Base-by-base conservation (phyloP, 2,329 filamentous ascomycete genomes). In the Beauveria rudraprayagi region DNA sequence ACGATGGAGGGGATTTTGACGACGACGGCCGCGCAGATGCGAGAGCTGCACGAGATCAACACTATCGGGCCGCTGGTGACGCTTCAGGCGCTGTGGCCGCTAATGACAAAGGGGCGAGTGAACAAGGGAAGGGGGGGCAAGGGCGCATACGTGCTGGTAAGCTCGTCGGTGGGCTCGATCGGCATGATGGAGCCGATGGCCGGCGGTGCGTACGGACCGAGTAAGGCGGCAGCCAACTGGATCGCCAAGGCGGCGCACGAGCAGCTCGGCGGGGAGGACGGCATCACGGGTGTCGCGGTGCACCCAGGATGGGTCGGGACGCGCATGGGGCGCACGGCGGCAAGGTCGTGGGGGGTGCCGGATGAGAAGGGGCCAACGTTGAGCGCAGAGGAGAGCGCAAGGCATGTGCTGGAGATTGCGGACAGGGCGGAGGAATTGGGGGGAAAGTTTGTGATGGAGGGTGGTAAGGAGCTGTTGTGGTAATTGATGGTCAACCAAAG, bases 41-140 rank as follows among this genome's bases (percentile, higher is more conserved):
- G 70, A 7, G 63, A 71, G 1, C 71, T 77, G 8, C 72, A 80
- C 61, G 70, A 78, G 9, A 68, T 77, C 50, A 83, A 83, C 64
- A 71, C 76, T 0, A 70, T 78, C 24, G 73, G 70, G 1, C 74
- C 75, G 0, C 63, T 77, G 3, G 65, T 67, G 14, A 67, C 76
- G 0, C 71, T 69, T 53, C 73, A 75, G 58, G 76, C 72, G 0
- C 63, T 73, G 3, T 69, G 68, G 65, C 69, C 73, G 0, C 67
- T 80, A 0, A 65, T 81, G 26, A 55, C 61, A 28, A 37, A 24
- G 28, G 37, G 53, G 4, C 19, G 60, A 24, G 22, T 17, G n/a
- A 47, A 4, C 17, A 30, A 24, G 34, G 60, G 34, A 1, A 10
- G 47, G n/a, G 7, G 60, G 28, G 54, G 16, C 7, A 50, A 30